Evolutionary conservation across 2,329 filamentous ascomycete species (phyloP).

Genomic region (Aspergillus candidus): DNA sequence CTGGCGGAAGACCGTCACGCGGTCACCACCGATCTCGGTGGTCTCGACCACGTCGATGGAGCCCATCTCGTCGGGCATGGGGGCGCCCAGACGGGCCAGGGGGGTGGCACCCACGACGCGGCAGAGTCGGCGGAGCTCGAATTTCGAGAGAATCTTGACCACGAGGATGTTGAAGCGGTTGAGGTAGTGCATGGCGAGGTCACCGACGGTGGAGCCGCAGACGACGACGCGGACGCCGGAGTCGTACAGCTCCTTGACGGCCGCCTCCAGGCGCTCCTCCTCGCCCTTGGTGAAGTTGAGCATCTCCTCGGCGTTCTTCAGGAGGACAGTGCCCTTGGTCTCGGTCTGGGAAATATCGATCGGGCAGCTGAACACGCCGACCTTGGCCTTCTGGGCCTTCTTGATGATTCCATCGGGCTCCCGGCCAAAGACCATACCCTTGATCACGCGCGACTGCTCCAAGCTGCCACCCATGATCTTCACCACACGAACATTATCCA

Average conservation of each 20-base stretch:
- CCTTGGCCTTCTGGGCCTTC: slow-evolving; percentile 88
- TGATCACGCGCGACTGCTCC: slow-evolving; percentile 89
- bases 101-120: slow-evolving; percentile 94
- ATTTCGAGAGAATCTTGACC: slow-evolving; percentile 97
- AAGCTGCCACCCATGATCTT: slow-evolving; percentile 99
- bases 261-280: slow-evolving; percentile 80
- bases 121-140: slow-evolving; percentile 90
- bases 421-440: slow-evolving; percentile 96
- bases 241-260: slow-evolving; percentile 93
- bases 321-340: slow-evolving; percentile 94
- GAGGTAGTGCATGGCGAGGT: slow-evolving; percentile 93
- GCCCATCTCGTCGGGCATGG: slow-evolving; percentile 99
- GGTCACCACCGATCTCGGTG: slow-evolving; percentile 92
- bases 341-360: slow-evolving; percentile 95
- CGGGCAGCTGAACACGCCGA: slow-evolving; percentile 92
- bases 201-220: slow-evolving; percentile 87
- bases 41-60: slow-evolving; percentile 93
- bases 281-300: slow-evolving; percentile 97
- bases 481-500: slow-evolving; percentile 97
- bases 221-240: slow-evolving; percentile 87
- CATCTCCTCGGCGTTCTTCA: slow-evolving; percentile 98
- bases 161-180: slow-evolving; percentile 95
- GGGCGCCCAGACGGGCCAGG: slow-evolving; percentile 88
- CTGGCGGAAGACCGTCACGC: slow-evolving; percentile 96
- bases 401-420: slow-evolving; percentile 90